Conservation (phyloP, 2,329 filamentous ascomycete genomes). For the Colletotrichum musicola region DNA sequence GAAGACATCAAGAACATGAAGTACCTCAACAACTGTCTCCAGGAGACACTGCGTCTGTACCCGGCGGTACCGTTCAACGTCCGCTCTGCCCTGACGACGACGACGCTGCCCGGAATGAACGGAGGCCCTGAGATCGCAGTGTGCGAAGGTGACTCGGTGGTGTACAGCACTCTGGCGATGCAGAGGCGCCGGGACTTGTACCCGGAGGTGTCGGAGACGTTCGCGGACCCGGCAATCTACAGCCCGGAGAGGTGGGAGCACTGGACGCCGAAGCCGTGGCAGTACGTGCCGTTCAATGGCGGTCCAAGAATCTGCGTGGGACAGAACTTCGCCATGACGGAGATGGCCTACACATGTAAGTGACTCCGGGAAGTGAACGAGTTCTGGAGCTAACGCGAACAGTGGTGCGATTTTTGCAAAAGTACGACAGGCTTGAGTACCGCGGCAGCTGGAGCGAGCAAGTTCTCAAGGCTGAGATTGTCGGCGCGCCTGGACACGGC, state of each 20-base stretch:
- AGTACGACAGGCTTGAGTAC: slow-evolving; percentile 67
- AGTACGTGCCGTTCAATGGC: slow-evolving; percentile 59
- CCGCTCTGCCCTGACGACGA: slow-evolving; percentile 78
- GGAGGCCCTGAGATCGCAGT: slow-evolving; percentile 56
- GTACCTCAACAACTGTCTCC: slow-evolving; percentile 79
- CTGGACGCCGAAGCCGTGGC: slow-evolving; percentile 65
- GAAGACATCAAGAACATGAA: slow-evolving; percentile 69
- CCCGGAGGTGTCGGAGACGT: slow-evolving; percentile 53
- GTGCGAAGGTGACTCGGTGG: slow-evolving; percentile 58
- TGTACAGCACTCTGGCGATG: slow-evolving; percentile 65
- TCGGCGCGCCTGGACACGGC: slow-evolving; percentile 57
- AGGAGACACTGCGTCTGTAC: slow-evolving; percentile 83
- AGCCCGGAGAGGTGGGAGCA: slow-evolving; percentile 64
- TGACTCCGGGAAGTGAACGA: slow-evolving; percentile 11
- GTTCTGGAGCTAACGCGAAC: background rate
- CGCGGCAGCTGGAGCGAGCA: slow-evolving; percentile 60
- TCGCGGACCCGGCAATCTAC: slow-evolving; percentile 55
- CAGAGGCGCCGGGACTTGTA: slow-evolving; percentile 64
- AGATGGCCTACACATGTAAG: slow-evolving; percentile 65
- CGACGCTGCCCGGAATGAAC: slow-evolving; percentile 70
- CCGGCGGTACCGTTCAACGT: slow-evolving; percentile 85
- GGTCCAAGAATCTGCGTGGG: slow-evolving; percentile 59
- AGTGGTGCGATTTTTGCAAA: slow-evolving; percentile 69
- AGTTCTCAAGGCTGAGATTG: slow-evolving; percentile 58
- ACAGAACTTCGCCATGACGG: slow-evolving; percentile 70